Evolutionary conservation across 108 stramenopile genomes (phyloP).

Genomic region (Pseudonitzschia multistriata): DNA sequence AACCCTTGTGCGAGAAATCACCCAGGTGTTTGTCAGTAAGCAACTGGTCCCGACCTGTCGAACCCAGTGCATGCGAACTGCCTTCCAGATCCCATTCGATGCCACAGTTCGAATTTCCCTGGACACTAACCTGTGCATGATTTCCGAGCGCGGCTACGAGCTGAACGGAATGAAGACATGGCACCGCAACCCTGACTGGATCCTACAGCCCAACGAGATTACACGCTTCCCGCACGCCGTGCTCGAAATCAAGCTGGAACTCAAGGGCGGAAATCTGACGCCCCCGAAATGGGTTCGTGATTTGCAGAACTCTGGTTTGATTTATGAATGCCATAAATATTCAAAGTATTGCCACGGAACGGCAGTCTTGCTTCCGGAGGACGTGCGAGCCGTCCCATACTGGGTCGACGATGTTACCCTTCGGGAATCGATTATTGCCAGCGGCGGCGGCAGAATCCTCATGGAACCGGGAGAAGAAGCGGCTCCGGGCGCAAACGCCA

Average conservation of each 20-base stretch:
- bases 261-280: conserved; percentile 79
- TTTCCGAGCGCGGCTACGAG: conserved; percentile 93
- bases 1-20: conserved; percentile 81
- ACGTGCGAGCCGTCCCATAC: conserved; percentile 91
- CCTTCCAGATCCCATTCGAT: conserved; percentile 97
- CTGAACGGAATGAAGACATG: conserved; percentile 84
- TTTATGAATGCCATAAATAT: conserved; percentile 95
- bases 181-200: conserved; percentile 87
- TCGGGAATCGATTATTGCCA: conserved; percentile 85
- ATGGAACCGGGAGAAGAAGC: conserved; percentile 54
- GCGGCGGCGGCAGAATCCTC: conserved; percentile 69
- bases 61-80: conserved; percentile 96
- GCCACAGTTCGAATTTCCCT: conserved; percentile 93
- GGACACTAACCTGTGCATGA: conserved; percentile 97
- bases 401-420: conserved; percentile 95
- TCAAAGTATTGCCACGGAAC: conserved; percentile 86
- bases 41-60: conserved; percentile 94
- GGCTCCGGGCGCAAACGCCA: conserved; percentile 82
- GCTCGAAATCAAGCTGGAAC: conserved; percentile 93
- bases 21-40: conserved; percentile 87
- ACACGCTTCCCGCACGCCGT: conserved; percentile 96
- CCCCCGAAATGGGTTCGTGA: conserved; percentile 94
- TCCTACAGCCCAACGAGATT: conserved; percentile 79
- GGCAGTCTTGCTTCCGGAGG: conserved; percentile 90
- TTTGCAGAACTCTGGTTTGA: conserved; percentile 83